These are phyloP conservation scores for Aureobasidium subglaciale DNA, from an alignment of 2,329 filamentous ascomycete species.

Conservation along the genomic window DNA sequence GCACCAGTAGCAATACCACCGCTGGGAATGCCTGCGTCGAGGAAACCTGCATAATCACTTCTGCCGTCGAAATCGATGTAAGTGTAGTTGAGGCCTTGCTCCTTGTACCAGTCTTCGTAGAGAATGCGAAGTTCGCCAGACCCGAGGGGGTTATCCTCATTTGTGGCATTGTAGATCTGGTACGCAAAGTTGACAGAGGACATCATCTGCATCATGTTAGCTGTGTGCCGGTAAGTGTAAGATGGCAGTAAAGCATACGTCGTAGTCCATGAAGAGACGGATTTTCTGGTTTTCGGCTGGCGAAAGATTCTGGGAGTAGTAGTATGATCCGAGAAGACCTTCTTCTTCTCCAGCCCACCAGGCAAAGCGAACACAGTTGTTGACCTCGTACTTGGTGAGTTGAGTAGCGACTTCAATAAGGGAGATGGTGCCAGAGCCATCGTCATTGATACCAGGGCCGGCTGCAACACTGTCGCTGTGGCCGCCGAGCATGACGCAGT, in stretches of 20 bases:
- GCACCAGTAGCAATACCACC: slow-evolving; percentile 74
- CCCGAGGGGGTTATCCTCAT: slow-evolving; percentile 34
- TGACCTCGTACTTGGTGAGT: slow-evolving; percentile 64
- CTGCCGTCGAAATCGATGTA: slow-evolving; percentile 71
- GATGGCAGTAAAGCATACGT: slow-evolving; percentile 29
- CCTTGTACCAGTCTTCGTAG: slow-evolving; percentile 60
- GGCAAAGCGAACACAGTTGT: slow-evolving; percentile 60
- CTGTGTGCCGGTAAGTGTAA: too few species aligned
- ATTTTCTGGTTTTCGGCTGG: slow-evolving; percentile 50
- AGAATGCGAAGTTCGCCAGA: slow-evolving; percentile 59
- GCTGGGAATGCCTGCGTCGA: slow-evolving; percentile 56
- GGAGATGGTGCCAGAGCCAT: slow-evolving; percentile 60
- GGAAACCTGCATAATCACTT: slow-evolving; percentile 74
- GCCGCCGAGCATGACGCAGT: slow-evolving; percentile 52
- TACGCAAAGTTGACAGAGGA: slow-evolving; percentile 54
- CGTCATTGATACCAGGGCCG: slow-evolving; percentile 70
- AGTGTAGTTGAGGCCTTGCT: slow-evolving; percentile 57
- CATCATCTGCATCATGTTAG: slow-evolving; percentile 50
- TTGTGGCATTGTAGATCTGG: slow-evolving; percentile 45
- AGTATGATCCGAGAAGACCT: slow-evolving; percentile 53
- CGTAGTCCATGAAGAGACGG: slow-evolving; percentile 62
- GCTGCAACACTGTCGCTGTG: slow-evolving; percentile 56
- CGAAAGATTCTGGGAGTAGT: slow-evolving; percentile 48
- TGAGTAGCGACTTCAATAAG: slow-evolving; percentile 53
- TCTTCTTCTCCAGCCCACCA: slow-evolving; percentile 61